Conservation (phyloP, 176 grass and related monocot species). For the Pontederia crassipes region DNA sequence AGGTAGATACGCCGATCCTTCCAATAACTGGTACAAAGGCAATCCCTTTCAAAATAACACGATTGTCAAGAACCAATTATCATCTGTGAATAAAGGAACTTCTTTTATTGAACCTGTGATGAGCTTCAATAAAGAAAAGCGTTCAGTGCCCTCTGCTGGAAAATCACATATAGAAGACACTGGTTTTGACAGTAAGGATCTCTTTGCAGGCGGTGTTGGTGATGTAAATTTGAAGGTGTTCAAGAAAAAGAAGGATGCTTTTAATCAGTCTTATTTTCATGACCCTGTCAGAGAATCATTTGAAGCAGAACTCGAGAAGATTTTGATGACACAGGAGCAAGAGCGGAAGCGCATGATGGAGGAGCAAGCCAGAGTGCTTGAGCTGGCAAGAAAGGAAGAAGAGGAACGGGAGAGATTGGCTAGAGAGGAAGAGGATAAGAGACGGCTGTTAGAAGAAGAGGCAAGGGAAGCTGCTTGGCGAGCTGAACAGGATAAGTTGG, state of each 20-base stretch:
- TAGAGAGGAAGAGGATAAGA: conserved; percentile 68
- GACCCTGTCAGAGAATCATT: conserved; percentile 87
- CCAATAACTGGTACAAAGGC: conserved; percentile 56
- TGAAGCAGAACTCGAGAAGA: conserved; percentile 86
- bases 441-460: conserved; percentile 62
- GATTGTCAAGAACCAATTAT: conserved; percentile 38
- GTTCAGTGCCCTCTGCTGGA: conserved; percentile 14
- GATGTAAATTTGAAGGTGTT: conserved; percentile 54
- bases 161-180: conserved; percentile 57
- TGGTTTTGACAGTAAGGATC: conserved; percentile 32
- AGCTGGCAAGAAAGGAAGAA: conserved; percentile 63
- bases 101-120: conserved; percentile 26
- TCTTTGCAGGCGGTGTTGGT: conserved; percentile 28
- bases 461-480: conserved; percentile 53
- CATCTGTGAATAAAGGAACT: conserved; percentile 39
- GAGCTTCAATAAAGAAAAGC: conserved; percentile 58
- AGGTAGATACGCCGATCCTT: conserved; percentile 24
- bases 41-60: conserved; percentile 53
- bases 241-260: conserved; percentile 78
- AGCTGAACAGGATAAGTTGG: conserved; percentile 79
- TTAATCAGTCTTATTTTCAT: conserved; percentile 59
- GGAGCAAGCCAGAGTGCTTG: conserved; percentile 56
- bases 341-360: conserved; percentile 64
- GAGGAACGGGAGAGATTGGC: conserved; percentile 75
- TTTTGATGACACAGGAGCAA: conserved; percentile 79